phyloP scores from a whole-genome alignment of 805 yeast species.

The Torulaspora microellipsoides region DNA sequence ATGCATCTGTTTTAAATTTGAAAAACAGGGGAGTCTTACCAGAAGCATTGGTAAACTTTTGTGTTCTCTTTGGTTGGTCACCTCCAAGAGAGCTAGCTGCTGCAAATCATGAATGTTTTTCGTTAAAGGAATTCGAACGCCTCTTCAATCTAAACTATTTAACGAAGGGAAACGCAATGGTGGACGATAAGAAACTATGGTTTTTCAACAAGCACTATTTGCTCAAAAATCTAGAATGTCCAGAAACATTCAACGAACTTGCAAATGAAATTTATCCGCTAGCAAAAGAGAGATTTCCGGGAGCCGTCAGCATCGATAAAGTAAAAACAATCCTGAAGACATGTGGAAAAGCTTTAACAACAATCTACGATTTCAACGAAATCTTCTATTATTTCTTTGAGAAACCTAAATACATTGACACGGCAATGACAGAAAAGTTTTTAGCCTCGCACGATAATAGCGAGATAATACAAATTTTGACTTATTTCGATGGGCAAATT shows the following conservation, averaged over 20 bases:
- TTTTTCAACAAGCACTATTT: constrained; percentile 76
- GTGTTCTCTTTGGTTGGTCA: constrained; percentile 92
- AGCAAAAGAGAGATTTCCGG: constrained; percentile 14
- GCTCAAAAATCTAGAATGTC: constrained; percentile 39
- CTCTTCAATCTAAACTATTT: constrained; percentile 63
- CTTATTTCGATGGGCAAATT: constrained; percentile 10
- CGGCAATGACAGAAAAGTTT: constrained; percentile 33
- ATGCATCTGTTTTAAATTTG: constrained; percentile 61
- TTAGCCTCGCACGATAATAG: constrained; percentile 17
- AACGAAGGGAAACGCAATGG: constrained; percentile 93
- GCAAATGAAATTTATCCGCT: constrained; percentile 32
- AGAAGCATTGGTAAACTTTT: constrained; percentile 82
- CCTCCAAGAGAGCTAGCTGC: constrained; percentile 58
- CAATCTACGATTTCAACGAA: constrained; percentile 48
- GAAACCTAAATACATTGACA: constrained; percentile 26
- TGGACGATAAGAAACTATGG: constrained; percentile 67
- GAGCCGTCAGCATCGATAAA: constrained; percentile 27
- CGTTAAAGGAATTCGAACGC: constrained; percentile 47
- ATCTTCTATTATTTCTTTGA: constrained; percentile 48
- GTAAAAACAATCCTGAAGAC: constrained; percentile 39
- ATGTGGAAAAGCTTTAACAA: constrained; percentile 48
- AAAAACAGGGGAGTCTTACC: constrained; percentile 65
- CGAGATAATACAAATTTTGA: constrained; percentile 15
- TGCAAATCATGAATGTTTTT: constrained; percentile 48
- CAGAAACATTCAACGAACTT: constrained; percentile 34